Evolutionary conservation across 805 yeast species (phyloP).

Genomic region (Candida ponderosae): DNA sequence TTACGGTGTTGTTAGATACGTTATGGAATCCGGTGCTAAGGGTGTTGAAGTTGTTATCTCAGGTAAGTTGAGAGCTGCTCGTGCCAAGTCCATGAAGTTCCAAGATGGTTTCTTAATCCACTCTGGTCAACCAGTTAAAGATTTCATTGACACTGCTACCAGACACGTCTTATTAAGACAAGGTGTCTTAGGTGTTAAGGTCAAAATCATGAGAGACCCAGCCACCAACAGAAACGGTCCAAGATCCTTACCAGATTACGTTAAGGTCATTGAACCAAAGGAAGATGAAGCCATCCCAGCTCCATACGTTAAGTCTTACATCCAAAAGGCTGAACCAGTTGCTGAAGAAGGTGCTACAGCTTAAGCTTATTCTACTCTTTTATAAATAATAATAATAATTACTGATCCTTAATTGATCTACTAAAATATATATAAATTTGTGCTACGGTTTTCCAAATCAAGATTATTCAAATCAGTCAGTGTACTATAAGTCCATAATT

Average conservation of each 20-base stretch:
- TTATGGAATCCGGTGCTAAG: slow-evolving; percentile 99
- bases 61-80: slow-evolving; percentile 99
- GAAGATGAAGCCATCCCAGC: slow-evolving; percentile 78
- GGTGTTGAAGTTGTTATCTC: slow-evolving; percentile 99
- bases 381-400: too few relatives aligned
- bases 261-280: slow-evolving; percentile 88
- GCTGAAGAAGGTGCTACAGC: slow-evolving; percentile 11
- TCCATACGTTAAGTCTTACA: slow-evolving; percentile 78
- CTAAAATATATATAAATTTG: too few relatives aligned
- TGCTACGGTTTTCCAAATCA: too few relatives aligned
- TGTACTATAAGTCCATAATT: too few relatives aligned
- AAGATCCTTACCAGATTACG: slow-evolving; percentile 91
- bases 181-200: slow-evolving; percentile 99
- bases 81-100: slow-evolving; percentile 99
- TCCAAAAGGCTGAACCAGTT: slow-evolving; percentile 28
- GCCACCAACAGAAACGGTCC: slow-evolving; percentile 79
- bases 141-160: slow-evolving; percentile 97
- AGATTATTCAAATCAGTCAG: too few relatives aligned
- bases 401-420: too few relatives aligned
- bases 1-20: slow-evolving; percentile 99
- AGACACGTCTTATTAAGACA: slow-evolving; percentile 99
- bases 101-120: slow-evolving; percentile 99
- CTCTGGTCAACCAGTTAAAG: slow-evolving; percentile 99
- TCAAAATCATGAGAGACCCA: slow-evolving; percentile 99
- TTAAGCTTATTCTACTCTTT: slow-evolving; percentile 8